These are phyloP conservation scores for Mucor piriformis DNA, from an alignment of 371 early-diverging fungal species.

Conservation along the genomic window DNA sequence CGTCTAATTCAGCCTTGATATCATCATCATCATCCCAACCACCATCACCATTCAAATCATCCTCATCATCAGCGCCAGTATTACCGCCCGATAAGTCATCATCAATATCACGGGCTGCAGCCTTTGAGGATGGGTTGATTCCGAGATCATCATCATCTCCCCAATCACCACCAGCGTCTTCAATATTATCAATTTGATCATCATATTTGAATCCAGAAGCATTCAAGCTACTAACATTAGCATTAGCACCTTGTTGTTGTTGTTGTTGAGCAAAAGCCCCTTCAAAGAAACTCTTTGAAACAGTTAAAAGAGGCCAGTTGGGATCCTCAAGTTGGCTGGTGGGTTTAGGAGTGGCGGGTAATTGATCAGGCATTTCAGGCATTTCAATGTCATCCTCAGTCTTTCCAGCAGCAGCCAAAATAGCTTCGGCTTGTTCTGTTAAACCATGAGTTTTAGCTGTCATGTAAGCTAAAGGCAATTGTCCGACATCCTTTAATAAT, in stretches of 20 bases:
- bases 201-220: constrained; percentile 52
- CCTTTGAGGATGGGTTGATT: constrained; percentile 23
- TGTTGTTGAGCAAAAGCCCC: constrained; percentile 54
- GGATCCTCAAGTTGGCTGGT: constrained; percentile 68
- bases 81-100: constrained; percentile 29
- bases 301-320: constrained; percentile 88
- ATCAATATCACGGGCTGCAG: constrained; percentile 9
- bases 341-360: constrained; percentile 71
- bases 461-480: constrained; percentile 88
- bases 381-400: constrained; percentile 67
- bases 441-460: constrained; percentile 90
- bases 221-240: constrained; percentile 32
- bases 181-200: constrained; percentile 53
- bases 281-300: constrained; percentile 71
- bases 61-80: constrained; percentile 47
- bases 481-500: constrained; percentile 81
- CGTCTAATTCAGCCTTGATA: constrained; percentile 63
- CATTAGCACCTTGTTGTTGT: constrained; percentile 22
- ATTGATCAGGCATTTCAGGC: constrained; percentile 37
- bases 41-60: constrained; percentile 50
- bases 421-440: constrained; percentile 78
- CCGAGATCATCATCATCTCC: constrained; percentile 62
- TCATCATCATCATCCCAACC: constrained; percentile 67
- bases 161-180: constrained; percentile 73
- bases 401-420: constrained; percentile 71